phyloP scores from a whole-genome alignment of 2,329 filamentous ascomycete species.

The Pseudopyricularia cyperi region DNA sequence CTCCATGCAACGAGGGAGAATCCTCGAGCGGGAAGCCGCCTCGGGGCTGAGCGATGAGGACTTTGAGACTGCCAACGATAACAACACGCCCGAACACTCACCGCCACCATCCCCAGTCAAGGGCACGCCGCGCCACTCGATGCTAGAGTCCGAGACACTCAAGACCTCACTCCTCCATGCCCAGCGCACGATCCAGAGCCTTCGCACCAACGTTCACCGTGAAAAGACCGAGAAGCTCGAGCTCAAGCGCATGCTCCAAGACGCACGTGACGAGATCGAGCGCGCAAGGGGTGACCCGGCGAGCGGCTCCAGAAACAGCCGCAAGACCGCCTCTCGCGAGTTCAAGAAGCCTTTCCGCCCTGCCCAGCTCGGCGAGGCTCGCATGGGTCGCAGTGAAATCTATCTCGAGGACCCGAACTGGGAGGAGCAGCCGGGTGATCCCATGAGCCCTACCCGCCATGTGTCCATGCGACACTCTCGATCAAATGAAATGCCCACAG shows the following conservation, averaged over 20 bases:
- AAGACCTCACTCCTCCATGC: constrained; percentile 91
- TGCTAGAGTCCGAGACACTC: constrained; percentile 89
- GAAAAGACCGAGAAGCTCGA: constrained; percentile 99
- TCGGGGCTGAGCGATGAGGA: constrained; percentile 48
- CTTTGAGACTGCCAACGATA: constrained; percentile 51
- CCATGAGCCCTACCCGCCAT: constrained; percentile 39
- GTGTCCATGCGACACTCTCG: constrained; percentile 16
- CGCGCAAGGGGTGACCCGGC: constrained; percentile 45
- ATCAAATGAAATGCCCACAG: constrained; percentile 15
- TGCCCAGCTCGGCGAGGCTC: constrained; percentile 62
- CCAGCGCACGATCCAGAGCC: constrained; percentile 89
- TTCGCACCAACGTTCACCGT: constrained; percentile 87
- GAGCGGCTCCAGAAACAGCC: constrained; percentile 41
- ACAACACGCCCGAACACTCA: constrained; percentile 74
- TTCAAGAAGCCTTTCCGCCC: constrained; percentile 60
- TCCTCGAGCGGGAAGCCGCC: constrained; percentile 50
- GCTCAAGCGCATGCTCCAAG: constrained; percentile 86
- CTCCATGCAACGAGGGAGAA: constrained; percentile 55
- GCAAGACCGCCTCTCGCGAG: constrained; percentile 49
- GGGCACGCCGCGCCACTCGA: constrained; percentile 76
- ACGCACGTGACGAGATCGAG: constrained; percentile 84
- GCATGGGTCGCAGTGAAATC: constrained; percentile 66
- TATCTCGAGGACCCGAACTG: constrained; percentile 71
- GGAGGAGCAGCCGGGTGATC: constrained; percentile 62
- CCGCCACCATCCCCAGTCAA: constrained; percentile 86